Conservation (phyloP, 345 rosid genomes). For the Xanthoceras sorbifolium region DNA sequence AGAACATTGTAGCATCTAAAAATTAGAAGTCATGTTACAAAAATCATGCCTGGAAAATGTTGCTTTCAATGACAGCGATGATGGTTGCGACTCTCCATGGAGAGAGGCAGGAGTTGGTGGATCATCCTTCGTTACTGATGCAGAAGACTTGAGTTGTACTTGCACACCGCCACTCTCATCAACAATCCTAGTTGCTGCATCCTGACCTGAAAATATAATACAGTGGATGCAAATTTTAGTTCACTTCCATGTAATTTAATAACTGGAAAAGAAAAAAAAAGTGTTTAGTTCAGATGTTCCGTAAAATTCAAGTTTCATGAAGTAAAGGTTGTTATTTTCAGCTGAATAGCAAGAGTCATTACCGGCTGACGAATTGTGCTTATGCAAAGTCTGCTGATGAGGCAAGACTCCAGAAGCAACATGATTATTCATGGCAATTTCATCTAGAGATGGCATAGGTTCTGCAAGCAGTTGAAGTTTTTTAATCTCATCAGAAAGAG, state of each 20-base stretch:
- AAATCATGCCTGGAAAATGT: slow-evolving; percentile 67
- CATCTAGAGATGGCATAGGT: slow-evolving; percentile 82
- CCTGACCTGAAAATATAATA: slow-evolving; percentile 59
- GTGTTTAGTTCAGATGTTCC: background rate
- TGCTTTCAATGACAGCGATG: slow-evolving; percentile 63
- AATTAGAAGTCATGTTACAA: background rate
- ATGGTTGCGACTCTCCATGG: background rate
- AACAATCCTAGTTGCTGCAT: slow-evolving; percentile 63
- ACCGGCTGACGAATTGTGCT: slow-evolving; percentile 57
- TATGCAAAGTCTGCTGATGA: slow-evolving; percentile 40
- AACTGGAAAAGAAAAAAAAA: too few species aligned
- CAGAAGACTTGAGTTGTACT: slow-evolving; percentile 69
- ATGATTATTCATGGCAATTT: slow-evolving; percentile 63
- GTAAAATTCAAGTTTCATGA: background rate
- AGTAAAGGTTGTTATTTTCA: background rate
- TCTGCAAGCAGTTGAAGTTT: slow-evolving; percentile 62
- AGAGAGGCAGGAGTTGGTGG: slow-evolving; percentile 43
- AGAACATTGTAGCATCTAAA: slow-evolving; percentile 7
- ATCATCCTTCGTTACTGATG: slow-evolving; percentile 71
- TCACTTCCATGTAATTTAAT: too few species aligned
- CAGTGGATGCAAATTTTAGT: background rate
- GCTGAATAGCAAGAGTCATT: slow-evolving; percentile 16
- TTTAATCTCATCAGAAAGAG: slow-evolving; percentile 60
- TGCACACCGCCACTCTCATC: slow-evolving; percentile 65
- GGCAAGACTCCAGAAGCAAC: slow-evolving; percentile 44